Evolutionary conservation across 805 yeast species (phyloP), one percentile per base, ranked within the genome.

Genomic region (Ogataea pignaliae): DNA sequence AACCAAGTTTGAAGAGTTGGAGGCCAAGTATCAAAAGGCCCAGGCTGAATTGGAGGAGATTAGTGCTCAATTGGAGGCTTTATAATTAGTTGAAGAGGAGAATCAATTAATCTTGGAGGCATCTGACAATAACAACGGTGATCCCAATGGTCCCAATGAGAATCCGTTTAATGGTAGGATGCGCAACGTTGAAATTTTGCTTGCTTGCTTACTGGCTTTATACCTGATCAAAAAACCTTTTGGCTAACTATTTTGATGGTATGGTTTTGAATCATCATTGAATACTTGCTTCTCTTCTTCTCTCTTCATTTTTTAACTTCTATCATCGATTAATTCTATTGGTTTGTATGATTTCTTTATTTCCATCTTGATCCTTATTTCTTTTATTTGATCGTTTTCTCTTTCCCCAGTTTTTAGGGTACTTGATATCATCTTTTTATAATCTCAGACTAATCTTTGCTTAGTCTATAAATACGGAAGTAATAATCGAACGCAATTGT

Each of bases 21-120:
- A 83, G 56, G 82, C 76, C 63, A 84, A 90, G 72, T 83, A 88
- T 79, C 73, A 75, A 64, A 76, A 81, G 55, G 91, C 96, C 53
- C 85, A 88, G 78, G 80, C 86, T 56, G 99, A 93, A 72, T 79
- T 93, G 73, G 98, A 93, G 60, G 97, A 90, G 73, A 90, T 93
- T 73, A 84, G 89, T 68, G 88, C 89, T 66, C 97, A 95, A 74
- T 84, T 93, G 70, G 98, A 93, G 72, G 80, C 80, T 56, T 70
- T 78, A 63, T 77, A 70, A 66, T 26, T 37, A 18, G 21, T 17
- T 34, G 44, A 41, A 30, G 14, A n/a, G 14, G 14, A 21, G 26
- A 21, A 21, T 4, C 26, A 7, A 7, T 21, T 21, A 7, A n/a
- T n/a, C n/a, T 21, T 21, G 26, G 18, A 28, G 17, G n/a, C 6